A percentile compares a stretch with the other conserved stretches of the same genome.
Conservation (phyloP, 352 stramenopile species). For the Blastocystis sp. region DNA sequence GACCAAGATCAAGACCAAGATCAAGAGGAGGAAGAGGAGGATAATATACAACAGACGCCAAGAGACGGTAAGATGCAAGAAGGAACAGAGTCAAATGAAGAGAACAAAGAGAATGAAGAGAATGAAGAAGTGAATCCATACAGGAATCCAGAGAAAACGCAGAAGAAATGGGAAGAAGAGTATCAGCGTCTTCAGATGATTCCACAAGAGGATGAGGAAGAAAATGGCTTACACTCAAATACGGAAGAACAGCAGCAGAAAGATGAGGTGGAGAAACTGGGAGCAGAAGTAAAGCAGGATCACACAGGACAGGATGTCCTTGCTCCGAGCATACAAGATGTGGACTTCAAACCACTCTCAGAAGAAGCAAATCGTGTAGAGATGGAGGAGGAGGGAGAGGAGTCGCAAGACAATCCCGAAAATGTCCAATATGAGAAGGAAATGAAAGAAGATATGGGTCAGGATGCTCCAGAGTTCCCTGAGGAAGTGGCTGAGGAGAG, state of each 20-base stretch:
- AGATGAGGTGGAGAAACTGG: constrained; percentile 69
- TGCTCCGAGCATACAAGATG: neutral
- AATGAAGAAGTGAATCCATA: constrained; percentile 67
- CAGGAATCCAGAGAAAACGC: constrained; percentile 72
- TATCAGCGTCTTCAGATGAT: constrained; percentile 84
- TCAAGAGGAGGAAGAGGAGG: constrained; percentile 68
- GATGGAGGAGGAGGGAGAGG: constrained; percentile 59
- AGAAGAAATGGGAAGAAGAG: constrained; percentile 67
- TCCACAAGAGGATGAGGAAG: constrained; percentile 65
- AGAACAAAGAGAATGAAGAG: constrained; percentile 66
- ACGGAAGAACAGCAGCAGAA: constrained; percentile 70
- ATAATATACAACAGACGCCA: constrained; percentile 67
- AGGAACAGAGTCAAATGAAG: constrained; percentile 63
- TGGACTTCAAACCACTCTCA: constrained; percentile 53
- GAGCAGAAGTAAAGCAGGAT: constrained; percentile 71
- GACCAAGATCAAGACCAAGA: constrained; percentile 58
- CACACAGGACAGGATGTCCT: constrained; percentile 36
- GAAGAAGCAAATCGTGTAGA: constrained; percentile 49
- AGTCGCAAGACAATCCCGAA: constrained; percentile 60
- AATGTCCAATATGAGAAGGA: constrained; percentile 53
- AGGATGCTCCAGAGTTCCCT: neutral
- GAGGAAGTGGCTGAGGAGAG: neutral
- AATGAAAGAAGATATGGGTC: neutral
- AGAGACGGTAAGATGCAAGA: constrained; percentile 53
- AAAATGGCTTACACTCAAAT: constrained; percentile 66